Conservation (phyloP, 306 rosid genomes). For the Castanea crenata region DNA sequence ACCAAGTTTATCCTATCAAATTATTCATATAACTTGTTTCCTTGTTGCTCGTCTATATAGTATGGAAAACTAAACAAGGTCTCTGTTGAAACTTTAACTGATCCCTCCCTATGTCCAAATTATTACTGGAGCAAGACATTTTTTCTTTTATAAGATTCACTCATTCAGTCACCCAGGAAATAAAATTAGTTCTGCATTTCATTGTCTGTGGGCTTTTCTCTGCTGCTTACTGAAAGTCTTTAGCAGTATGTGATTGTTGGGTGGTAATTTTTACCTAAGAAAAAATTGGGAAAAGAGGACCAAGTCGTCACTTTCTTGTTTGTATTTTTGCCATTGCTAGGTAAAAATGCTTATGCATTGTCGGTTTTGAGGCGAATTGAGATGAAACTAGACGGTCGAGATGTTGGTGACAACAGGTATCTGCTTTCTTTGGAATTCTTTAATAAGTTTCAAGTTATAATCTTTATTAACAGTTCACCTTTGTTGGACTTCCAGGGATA, state of each 20-base stretch:
- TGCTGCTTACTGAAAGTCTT: neutral
- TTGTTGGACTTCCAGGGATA: conserved; percentile 62
- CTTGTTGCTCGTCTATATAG: neutral
- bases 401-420: conserved; percentile 75
- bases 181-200: neutral
- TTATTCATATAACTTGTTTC: neutral
- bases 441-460: conserved; percentile 5
- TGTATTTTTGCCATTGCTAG: conserved; percentile 38
- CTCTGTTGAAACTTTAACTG: neutral
- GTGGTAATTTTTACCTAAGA: conserved; percentile 8
- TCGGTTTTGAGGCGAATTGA: conserved; percentile 78
- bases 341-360: conserved; percentile 83
- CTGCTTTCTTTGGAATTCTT: conserved; percentile 20
- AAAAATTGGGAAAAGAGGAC: conserved; percentile 16
- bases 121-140: neutral
- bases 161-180: neutral
- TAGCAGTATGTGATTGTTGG: conserved; percentile 11
- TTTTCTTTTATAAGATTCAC: neutral
- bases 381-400: conserved; percentile 86
- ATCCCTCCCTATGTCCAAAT: neutral
- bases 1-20: neutral
- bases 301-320: conserved; percentile 14
- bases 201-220: neutral
- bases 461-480: conserved; percentile 16
- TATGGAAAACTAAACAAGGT: neutral